Conservation (phyloP, 2,329 filamentous ascomycete species). For the Trichoderma citrinoviride region DNA sequence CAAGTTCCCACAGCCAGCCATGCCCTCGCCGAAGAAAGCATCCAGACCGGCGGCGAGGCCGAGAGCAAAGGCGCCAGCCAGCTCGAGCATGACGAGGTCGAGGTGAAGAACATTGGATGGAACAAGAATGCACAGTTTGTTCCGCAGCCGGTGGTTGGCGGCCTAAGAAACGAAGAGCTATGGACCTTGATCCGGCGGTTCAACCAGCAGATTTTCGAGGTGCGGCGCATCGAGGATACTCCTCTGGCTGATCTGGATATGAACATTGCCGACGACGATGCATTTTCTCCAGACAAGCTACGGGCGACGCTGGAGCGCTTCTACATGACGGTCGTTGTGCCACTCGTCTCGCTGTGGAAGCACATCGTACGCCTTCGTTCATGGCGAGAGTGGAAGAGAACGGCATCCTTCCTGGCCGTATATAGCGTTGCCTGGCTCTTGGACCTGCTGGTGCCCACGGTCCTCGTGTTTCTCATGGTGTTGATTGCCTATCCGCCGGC, state of each 20-base stretch:
- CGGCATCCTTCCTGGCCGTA: constrained; percentile 57
- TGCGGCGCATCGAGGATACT: constrained; percentile 58
- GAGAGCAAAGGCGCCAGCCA: constrained; percentile 47
- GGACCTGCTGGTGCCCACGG: constrained; percentile 64
- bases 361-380: constrained; percentile 74
- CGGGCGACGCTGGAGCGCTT: constrained; percentile 73
- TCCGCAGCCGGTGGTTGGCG: constrained; percentile 60
- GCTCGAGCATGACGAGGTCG: constrained; percentile 47
- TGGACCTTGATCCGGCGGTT: constrained; percentile 72
- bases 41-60: constrained; percentile 25
- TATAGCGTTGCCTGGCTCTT: constrained; percentile 67
- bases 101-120: constrained; percentile 69
- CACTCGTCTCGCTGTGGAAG: constrained; percentile 64
- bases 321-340: constrained; percentile 75
- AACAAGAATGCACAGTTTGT: constrained; percentile 58
- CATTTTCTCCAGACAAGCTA: constrained; percentile 82
- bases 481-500: constrained; percentile 65
- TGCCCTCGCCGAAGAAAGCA: constrained; percentile 36
- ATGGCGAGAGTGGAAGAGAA: constrained; percentile 72
- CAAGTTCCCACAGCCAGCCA: constrained; percentile 38
- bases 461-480: constrained; percentile 58
- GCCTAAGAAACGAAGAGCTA: constrained; percentile 68
- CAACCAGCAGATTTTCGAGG: constrained; percentile 66
- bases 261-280: constrained; percentile 77
- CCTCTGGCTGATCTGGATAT: constrained; percentile 69